Evolutionary conservation across 306 rosid species (phyloP).

Genomic region (Lathyrus oleraceus): DNA sequence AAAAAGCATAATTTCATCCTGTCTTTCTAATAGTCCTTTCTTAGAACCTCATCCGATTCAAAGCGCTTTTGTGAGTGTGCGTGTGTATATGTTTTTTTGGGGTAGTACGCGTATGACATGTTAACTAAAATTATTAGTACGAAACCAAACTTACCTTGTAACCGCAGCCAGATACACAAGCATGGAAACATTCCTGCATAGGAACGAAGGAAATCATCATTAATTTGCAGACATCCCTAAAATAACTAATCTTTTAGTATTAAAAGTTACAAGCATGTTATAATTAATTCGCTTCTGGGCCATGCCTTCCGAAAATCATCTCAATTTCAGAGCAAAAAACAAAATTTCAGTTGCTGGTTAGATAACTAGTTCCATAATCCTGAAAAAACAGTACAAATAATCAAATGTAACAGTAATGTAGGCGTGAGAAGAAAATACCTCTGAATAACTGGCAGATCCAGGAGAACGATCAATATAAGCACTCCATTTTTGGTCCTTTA

Average conservation of each 20-base stretch:
- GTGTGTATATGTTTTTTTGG: no score
- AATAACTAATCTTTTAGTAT: constrained; percentile 11
- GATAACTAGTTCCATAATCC: constrained; percentile 2
- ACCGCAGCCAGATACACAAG: constrained; percentile 93
- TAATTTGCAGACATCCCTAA: not conserved
- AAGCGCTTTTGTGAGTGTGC: no score
- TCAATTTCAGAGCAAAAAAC: not conserved
- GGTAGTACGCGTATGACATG: not conserved
- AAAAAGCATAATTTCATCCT: no score
- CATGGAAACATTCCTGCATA: constrained; percentile 78
- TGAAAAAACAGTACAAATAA: not conserved
- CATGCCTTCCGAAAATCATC: not conserved
- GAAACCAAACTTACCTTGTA: constrained; percentile 65
- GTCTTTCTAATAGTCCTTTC: no score
- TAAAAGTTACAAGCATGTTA: constrained; percentile 7
- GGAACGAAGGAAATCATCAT: constrained; percentile 36
- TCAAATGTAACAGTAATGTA: constrained; percentile 3
- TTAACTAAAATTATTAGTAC: constrained; percentile 1
- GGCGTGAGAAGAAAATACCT: constrained; percentile 45
- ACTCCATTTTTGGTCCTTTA: constrained; percentile 88
- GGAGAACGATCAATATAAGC: constrained; percentile 97
- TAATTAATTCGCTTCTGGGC: not conserved
- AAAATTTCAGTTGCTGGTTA: not conserved
- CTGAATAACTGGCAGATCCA: constrained; percentile 71
- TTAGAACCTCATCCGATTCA: no score